A percentile compares a stretch with the other conserved stretches of the same genome.
Conservation (phyloP, 306 rosid species). For the Prunus davidiana region DNA sequence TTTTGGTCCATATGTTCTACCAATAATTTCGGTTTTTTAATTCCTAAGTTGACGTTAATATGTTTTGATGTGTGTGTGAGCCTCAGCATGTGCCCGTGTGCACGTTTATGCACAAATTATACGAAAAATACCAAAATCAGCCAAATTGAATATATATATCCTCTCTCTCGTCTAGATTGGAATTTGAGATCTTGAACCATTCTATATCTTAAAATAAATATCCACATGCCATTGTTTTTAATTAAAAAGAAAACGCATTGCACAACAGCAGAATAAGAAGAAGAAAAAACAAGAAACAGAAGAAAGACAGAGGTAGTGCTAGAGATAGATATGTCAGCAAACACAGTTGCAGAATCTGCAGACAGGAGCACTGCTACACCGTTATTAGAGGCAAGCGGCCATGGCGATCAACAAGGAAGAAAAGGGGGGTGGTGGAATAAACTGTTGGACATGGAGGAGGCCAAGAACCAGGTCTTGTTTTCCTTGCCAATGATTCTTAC, state of each 20-base stretch:
- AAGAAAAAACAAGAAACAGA: background rate
- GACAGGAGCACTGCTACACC: background rate
- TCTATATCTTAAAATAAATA: too few species aligned
- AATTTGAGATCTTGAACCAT: too few species aligned
- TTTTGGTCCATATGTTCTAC: too few species aligned
- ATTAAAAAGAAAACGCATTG: background rate
- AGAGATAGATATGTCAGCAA: background rate
- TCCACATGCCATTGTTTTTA: too few species aligned
- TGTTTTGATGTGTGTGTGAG: too few species aligned
- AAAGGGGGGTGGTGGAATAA: slow-evolving; percentile 45
- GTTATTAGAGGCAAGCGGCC: background rate
- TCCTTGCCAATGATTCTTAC: slow-evolving; percentile 81
- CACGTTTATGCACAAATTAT: too few species aligned
- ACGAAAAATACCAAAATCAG: too few species aligned
- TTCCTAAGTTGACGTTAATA: too few species aligned
- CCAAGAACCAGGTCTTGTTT: slow-evolving; percentile 46
- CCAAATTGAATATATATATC: too few species aligned
- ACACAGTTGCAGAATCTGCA: background rate
- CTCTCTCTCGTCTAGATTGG: too few species aligned
- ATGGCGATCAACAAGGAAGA: background rate
- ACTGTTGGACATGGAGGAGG: slow-evolving; percentile 57
- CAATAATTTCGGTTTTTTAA: too few species aligned
- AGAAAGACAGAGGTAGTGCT: background rate
- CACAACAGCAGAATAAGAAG: background rate
- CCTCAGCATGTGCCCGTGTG: too few species aligned